Evolutionary conservation across 2,329 filamentous ascomycete genomes (phyloP).

Genomic region (Plectosphaerella plurivora): DNA sequence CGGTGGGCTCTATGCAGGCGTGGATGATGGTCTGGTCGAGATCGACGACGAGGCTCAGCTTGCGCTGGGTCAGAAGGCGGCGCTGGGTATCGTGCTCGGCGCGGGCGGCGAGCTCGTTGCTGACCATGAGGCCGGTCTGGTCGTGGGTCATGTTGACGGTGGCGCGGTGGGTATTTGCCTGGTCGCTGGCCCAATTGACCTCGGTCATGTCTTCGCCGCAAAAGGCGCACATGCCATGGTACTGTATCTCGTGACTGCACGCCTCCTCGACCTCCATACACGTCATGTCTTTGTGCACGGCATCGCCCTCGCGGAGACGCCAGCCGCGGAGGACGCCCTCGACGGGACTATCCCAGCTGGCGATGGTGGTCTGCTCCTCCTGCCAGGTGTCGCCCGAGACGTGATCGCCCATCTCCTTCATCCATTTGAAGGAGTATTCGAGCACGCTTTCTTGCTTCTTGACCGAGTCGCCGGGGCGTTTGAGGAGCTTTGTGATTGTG

Average conservation of each 20-base stretch:
- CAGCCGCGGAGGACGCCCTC: slow-evolving; percentile 77
- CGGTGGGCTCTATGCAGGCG: slow-evolving; percentile 92
- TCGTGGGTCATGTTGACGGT: slow-evolving; percentile 95
- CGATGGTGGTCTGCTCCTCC: slow-evolving; percentile 64
- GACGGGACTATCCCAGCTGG: slow-evolving; percentile 76
- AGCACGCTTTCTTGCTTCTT: slow-evolving; percentile 74
- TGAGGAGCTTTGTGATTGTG: slow-evolving; percentile 81
- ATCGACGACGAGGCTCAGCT: slow-evolving; percentile 92
- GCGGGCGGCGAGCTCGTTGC: slow-evolving; percentile 71
- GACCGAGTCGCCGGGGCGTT: slow-evolving; percentile 69
- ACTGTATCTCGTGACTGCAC: slow-evolving; percentile 88
- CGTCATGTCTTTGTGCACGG: slow-evolving; percentile 53
- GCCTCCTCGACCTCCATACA: slow-evolving; percentile 81
- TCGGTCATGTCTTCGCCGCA: slow-evolving; percentile 97
- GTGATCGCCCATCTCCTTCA: slow-evolving; percentile 68
- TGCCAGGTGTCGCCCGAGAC: slow-evolving; percentile 56
- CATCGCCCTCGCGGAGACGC: slow-evolving; percentile 65
- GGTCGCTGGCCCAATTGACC: slow-evolving; percentile 73
- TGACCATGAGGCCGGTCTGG: slow-evolving; percentile 82
- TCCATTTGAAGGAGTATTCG: slow-evolving; percentile 81
- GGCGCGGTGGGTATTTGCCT: slow-evolving; percentile 76
- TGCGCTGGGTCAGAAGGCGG: slow-evolving; percentile 72
- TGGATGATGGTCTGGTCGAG: slow-evolving; percentile 98
- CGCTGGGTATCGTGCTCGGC: slow-evolving; percentile 84
- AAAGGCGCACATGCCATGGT: slow-evolving; percentile 81